Percentiles rank a stretch among this genome's conserved stretches.
These are phyloP conservation scores for Umbelopsis isabellina DNA, from an alignment of 192 early-diverging fungal genomes.

Conservation along the genomic window DNA sequence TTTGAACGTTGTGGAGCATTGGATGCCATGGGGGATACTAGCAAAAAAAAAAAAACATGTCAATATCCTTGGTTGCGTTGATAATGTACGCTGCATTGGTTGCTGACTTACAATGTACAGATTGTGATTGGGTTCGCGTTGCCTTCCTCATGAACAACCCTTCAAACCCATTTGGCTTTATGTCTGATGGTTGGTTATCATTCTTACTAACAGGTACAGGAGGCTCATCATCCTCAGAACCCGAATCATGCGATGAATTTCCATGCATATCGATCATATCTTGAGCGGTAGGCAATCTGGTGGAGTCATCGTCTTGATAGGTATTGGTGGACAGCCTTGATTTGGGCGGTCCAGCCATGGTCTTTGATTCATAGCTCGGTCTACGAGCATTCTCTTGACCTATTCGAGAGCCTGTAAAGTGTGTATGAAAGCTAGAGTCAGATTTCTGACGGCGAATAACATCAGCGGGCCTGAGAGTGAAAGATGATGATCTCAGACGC, in stretches of 20 bases:
- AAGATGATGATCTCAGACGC: constrained; percentile 13
- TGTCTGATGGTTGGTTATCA: neutral
- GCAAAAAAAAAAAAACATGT: neutral
- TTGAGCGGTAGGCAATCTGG: neutral
- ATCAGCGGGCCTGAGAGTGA: constrained; percentile 13
- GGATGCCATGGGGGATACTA: neutral
- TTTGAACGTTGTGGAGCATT: neutral
- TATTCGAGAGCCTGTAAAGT: neutral
- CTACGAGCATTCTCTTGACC: constrained; percentile 18
- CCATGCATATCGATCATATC: neutral
- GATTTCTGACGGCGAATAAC: constrained; percentile 21
- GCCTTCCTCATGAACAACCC: constrained; percentile 2
- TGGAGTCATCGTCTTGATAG: neutral
- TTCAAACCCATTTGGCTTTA: neutral
- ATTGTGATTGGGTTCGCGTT: constrained; percentile 16
- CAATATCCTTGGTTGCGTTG: neutral
- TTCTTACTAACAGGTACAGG: neutral
- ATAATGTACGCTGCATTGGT: neutral
- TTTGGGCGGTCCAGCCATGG: neutral
- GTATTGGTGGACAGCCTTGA: neutral
- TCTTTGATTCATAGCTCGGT: constrained; percentile 18
- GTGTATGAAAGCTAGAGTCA: constrained; percentile 19
- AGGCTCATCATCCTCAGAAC: constrained; percentile 10
- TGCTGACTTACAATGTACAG: neutral
- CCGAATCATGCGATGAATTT: constrained; percentile 20